A percentile compares a stretch with the other conserved stretches of the same genome.
These are phyloP conservation scores for Pyronema domesticum DNA, from an alignment of 495 filamentous ascomycete species.

Conservation along the genomic window DNA sequence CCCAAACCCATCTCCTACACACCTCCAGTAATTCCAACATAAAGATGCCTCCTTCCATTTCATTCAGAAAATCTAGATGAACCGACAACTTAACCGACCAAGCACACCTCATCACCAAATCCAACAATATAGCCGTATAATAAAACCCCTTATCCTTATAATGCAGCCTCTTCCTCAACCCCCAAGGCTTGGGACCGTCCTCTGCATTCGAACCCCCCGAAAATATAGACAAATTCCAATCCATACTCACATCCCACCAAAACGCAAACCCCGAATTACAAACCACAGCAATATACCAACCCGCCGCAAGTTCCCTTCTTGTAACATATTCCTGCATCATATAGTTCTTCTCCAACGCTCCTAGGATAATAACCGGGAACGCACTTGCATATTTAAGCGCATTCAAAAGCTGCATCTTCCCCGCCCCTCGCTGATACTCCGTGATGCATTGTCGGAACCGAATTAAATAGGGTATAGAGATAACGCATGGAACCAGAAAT, in stretches of 20 bases:
- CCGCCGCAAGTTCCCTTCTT: constrained; percentile 27
- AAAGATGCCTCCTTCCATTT: constrained; percentile 64
- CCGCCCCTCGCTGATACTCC: constrained; percentile 60
- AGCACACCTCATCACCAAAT: constrained; percentile 67
- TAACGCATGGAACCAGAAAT: constrained; percentile 58
- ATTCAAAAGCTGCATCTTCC: constrained; percentile 67
- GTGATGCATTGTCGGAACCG: constrained; percentile 84
- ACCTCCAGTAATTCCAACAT: constrained; percentile 75
- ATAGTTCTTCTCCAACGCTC: constrained; percentile 53
- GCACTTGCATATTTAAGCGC: constrained; percentile 80
- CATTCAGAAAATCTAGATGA: constrained; percentile 60
- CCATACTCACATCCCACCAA: constrained; percentile 93
- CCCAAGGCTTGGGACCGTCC: constrained; percentile 45
- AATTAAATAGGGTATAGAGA: constrained; percentile 65
- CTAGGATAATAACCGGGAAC: constrained; percentile 75
- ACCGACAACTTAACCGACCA: constrained; percentile 76
- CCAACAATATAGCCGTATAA: constrained; percentile 61
- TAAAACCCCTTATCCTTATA: constrained; percentile 55
- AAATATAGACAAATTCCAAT: constrained; percentile 92
- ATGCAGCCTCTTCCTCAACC: constrained; percentile 52
- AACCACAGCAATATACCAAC: constrained; percentile 44
- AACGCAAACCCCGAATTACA: constrained; percentile 83
- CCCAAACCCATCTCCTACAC: constrained; percentile 82
- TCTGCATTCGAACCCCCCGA: constrained; percentile 29
- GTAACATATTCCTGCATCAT: constrained; percentile 4